Evolutionary conservation across 1,284 basidiomycete species (phyloP), one percentile per base, ranked within the genome.

Genomic region (Leccinum huronense): DNA sequence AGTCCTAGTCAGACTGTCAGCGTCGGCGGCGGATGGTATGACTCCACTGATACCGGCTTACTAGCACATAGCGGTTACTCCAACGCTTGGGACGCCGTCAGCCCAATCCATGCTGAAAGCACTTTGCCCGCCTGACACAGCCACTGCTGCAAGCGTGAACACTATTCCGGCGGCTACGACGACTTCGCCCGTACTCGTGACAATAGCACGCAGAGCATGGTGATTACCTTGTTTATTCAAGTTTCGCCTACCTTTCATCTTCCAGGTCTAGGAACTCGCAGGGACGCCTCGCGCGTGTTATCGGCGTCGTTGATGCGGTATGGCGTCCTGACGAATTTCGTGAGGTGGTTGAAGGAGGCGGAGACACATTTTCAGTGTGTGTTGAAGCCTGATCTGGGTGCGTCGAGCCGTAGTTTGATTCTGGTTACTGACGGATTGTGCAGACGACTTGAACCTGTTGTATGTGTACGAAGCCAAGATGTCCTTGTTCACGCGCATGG

Each of bases 401-500:
- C 51, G 23, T 53, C 11, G 51, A 27, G 11, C 51, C 42, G 19
- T 11, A 27, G 23, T 36, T 13, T 16, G 42, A 45, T n/a, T 48
- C 5, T 45, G 23, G 23, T 27, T 27, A 48, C 42, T 48, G 42
- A 48, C 42, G 19, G 42, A 19, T 45, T 14, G 42, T 45, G 42
- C 42, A 95, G 93, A 93, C 72, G 92, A 94, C 66, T 79, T 99
- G 23, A 97, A 98, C 72, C 84, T 94, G 0, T 82, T 97, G 57
- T 98, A 97, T 77, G 93, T 98, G 16, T 98, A 97, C 72, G 96
- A 98, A 76, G 87, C 95, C 16, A 95, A 96, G 77, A 89, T 97
- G 84, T 91, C 94, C 0, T 82, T 97, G 68, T 86, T 98, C 63
- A 86, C 91, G 34, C 86, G 94, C 36, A 86, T 98, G 77, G 88